These are phyloP conservation scores for Alectoria sarmentosa DNA, from an alignment of 495 filamentous ascomycete genomes.

Conservation along the genomic window DNA sequence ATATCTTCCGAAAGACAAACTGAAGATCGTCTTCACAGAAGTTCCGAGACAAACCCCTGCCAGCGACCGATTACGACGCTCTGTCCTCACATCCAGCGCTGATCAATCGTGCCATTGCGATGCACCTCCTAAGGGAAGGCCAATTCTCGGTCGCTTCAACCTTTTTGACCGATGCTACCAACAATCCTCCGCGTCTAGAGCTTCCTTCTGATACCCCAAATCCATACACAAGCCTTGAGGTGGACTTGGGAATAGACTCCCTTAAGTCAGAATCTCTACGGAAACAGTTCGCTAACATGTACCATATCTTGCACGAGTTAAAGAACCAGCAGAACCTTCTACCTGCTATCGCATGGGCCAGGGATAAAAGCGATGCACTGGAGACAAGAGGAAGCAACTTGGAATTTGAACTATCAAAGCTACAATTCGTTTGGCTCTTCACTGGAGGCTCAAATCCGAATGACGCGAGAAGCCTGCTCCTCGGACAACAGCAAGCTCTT, in stretches of 20 bases:
- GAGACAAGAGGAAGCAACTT: conserved; percentile 84
- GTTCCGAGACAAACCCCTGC: conserved; percentile 70
- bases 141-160: conserved; percentile 81
- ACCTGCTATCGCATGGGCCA: conserved; percentile 84
- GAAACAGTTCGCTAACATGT: conserved; percentile 78
- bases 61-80: conserved; percentile 71
- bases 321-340: conserved; percentile 59
- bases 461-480: conserved; percentile 22
- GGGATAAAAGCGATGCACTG: conserved; percentile 57
- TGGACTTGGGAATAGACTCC: conserved; percentile 43
- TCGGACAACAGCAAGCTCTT: conserved; percentile 53
- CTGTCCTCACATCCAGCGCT: conserved; percentile 65
- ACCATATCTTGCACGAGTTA: conserved; percentile 74
- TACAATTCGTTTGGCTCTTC: conserved; percentile 85
- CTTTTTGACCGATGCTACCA: conserved; percentile 62
- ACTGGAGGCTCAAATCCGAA: conserved; percentile 34
- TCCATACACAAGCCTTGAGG: conserved; percentile 25
- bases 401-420: conserved; percentile 83
- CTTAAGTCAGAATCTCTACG: conserved; percentile 63
- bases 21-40: conserved; percentile 34
- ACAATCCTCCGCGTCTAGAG: conserved; percentile 18
- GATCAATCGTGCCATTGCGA: conserved; percentile 87
- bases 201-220: conserved; percentile 14
- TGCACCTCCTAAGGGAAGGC: conserved; percentile 93
- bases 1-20: background rate